These are phyloP conservation scores for Termitomyces sp. DNA, from an alignment of 768 basidiomycete genomes.

Conservation along the genomic window DNA sequence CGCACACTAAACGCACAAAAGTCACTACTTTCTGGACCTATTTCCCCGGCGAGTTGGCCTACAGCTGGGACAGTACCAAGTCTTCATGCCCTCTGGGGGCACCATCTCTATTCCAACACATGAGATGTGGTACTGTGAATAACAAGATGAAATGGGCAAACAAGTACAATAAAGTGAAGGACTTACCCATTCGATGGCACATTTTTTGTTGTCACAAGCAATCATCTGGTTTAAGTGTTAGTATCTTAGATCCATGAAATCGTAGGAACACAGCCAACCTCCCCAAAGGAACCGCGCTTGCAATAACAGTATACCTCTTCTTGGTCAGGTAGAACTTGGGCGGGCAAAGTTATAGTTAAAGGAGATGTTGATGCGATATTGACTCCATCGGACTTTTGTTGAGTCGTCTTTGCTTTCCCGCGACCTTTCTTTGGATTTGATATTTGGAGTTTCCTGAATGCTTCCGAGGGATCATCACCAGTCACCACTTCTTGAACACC, in stretches of 20 bases:
- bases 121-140: slow-evolving; percentile 60
- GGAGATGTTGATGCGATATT: slow-evolving; percentile 14
- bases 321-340: slow-evolving; percentile 16
- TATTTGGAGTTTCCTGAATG: slow-evolving; percentile 1
- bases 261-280: slow-evolving; percentile 39
- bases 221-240: slow-evolving; percentile 58
- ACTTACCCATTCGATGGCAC: slow-evolving; percentile 81
- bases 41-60: slow-evolving; percentile 29
- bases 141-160: background rate
- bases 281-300: slow-evolving; percentile 73
- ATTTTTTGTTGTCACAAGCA: slow-evolving; percentile 70
- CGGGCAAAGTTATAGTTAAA: slow-evolving; percentile 33
- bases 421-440: slow-evolving; percentile 9
- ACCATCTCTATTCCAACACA: slow-evolving; percentile 55
- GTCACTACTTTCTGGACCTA: slow-evolving; percentile 16
- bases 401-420: slow-evolving; percentile 18
- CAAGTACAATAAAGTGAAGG: background rate
- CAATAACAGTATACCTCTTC: slow-evolving; percentile 76
- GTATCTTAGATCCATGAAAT: slow-evolving; percentile 4
- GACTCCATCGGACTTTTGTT: slow-evolving; percentile 10
- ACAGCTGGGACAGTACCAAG: slow-evolving; percentile 75
- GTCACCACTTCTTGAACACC: background rate
- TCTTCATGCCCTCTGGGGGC: slow-evolving; percentile 43
- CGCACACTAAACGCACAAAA: background rate
- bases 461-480: slow-evolving; percentile 2